Evolutionary conservation across 768 basidiomycete species (phyloP), one percentile per base, ranked within the genome.

Genomic region (Pleurotus cornucopiae): DNA sequence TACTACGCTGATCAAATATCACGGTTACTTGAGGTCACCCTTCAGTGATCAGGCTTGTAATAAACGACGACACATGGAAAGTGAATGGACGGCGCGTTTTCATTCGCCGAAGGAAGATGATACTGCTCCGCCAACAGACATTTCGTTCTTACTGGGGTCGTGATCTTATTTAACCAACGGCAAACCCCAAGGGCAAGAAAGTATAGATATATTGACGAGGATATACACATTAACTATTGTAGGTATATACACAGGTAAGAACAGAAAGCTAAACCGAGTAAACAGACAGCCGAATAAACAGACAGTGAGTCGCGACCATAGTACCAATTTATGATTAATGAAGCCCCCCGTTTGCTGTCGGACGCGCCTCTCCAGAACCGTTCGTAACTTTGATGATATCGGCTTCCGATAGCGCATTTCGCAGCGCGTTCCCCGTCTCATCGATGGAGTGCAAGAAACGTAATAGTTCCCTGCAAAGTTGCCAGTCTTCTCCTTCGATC

Each of bases 361-460:
- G 30, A 34, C 30, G 18, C 23, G 16, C 46, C 13, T 13, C 46
- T 6, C 18, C 21, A 14, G 23, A 20, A 18, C 46, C 51, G n/a
- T 53, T 53, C 18, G 20, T 53, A n/a, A 53, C 39, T 16, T 23
- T 40, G 20, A 65, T 11, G 39, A 83, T 63, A 49, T 75, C 73
- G n/a, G 81, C 76, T 61, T 84, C 76, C 6, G 68, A 69, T 51
- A 92, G 69, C 1, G 86, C 90, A 58, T 78, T 74, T 54, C 76
- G 77, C 55, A 94, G 75, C 3, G 86, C 86, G 13, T 69, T 69
- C 30, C 95, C 96, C 0, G 85, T 84, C 41, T 94, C 91, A 66
- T 98, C 96, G 49, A 96, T 89, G 2, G 91, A 94, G 67, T 89
- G 91, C 47, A 98, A 69, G 72, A 99, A 99, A 16, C 96, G 85